Percentiles rank a stretch among this genome's conserved stretches.
Evolutionary conservation across 768 basidiomycete species (phyloP).

Genomic region (Chalciporus chontae): DNA sequence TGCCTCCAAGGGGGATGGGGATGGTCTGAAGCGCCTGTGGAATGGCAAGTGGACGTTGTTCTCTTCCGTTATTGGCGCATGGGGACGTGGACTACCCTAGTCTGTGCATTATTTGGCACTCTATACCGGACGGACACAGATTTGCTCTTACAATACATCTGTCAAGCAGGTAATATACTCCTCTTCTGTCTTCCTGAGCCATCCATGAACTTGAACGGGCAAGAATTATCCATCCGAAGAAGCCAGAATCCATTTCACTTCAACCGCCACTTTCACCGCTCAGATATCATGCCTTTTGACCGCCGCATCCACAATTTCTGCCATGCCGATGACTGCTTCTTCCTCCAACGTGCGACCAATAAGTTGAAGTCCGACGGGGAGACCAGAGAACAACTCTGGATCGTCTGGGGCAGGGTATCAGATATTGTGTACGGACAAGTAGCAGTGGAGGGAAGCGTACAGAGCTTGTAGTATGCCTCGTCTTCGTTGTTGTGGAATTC

Average conservation of each 20-base stretch:
- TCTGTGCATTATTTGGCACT: neutral
- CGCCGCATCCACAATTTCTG: conserved; percentile 41
- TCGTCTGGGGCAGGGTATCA: conserved; percentile 32
- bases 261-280: neutral
- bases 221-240: neutral
- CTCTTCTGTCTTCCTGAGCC: too few species aligned
- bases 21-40: conserved; percentile 25
- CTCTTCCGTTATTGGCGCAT: conserved; percentile 23
- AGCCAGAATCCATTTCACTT: neutral
- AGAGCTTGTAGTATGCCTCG: conserved; percentile 41
- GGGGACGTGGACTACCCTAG: conserved; percentile 27
- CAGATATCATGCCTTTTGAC: conserved; percentile 21
- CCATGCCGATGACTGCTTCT: conserved; percentile 49
- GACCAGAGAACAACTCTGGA: conserved; percentile 41
- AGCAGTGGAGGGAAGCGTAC: conserved; percentile 30
- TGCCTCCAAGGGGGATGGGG: conserved; percentile 11
- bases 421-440: neutral
- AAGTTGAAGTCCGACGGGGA: conserved; percentile 49
- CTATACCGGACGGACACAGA: neutral
- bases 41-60: conserved; percentile 19
- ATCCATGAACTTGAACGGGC: too few species aligned
- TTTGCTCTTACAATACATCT: neutral
- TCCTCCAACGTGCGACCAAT: conserved; percentile 47
- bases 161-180: neutral
- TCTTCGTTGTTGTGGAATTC: conserved; percentile 43